Evolutionary conservation across 352 stramenopile genomes (phyloP), one percentile per base, ranked within the genome.

Genomic region (Halophytophthora batemanensis): DNA sequence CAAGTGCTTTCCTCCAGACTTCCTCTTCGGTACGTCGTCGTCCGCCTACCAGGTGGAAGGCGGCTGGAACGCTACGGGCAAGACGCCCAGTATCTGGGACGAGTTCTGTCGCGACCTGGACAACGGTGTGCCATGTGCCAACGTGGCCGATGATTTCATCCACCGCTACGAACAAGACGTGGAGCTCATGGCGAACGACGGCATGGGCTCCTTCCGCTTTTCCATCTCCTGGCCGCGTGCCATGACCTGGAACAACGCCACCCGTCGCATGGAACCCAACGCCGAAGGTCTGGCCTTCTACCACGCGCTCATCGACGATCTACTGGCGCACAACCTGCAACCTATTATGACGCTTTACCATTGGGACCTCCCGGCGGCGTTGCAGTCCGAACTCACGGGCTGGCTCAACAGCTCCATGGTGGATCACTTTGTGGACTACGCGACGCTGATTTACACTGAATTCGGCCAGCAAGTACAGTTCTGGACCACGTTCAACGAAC

Each of bases 401-500:
- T 83, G 64, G 62, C 53, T 84, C 13, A 70, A 67, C 38, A 12
- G n/a, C 0, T 56, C 56, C 13, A 74, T 80, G 18, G 54, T 80
- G 6, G 49, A 59, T 28, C 56, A 76, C 29, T 95, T 90, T 59
- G 69, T 72, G n/a, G 60, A 87, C n/a, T 98, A 96, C 64, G 76
- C 88, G 18, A 63, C 80, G 31, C 62, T 95, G 21, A 90, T 86
- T 43, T 98, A 96, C 66, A 58, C 76, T 12, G 67, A 74, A 29
- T 97, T 94, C 74, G 90, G 90, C 29, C 64, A 82, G 64, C 75
- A 90, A 37, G 85, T 98, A 10, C 82, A 89, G 47, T 73, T 76
- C 41, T 98, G 90, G 90, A 82, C 96, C 28, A 97, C 89, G 0
- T 82, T 98, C 45, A 98, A 97, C 57, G 92, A 98, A 64, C 66